A percentile compares a stretch with the other conserved stretches of the same genome.
Evolutionary conservation across 106 monocot species (phyloP).

Genomic region (Phalaenopsis equestris): DNA sequence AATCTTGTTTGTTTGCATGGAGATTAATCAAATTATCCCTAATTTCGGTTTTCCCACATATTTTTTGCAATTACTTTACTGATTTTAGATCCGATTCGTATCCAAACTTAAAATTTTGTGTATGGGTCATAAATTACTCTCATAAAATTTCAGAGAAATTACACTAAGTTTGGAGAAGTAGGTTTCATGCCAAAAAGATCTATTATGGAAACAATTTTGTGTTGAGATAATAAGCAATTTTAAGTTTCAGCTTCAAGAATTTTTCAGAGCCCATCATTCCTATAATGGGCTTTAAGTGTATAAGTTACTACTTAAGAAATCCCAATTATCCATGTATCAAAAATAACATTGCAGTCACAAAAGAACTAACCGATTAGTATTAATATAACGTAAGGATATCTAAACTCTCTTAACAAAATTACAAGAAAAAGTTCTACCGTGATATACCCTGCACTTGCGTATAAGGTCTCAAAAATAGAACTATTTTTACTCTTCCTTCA

Average conservation of each 20-base stretch:
- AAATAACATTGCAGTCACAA: background rate
- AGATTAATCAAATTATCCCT: too few species aligned
- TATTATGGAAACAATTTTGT: too few species aligned
- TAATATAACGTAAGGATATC: too few species aligned
- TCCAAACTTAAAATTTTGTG: background rate
- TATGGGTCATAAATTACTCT: background rate
- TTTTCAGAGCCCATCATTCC: background rate
- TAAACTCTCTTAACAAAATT: background rate
- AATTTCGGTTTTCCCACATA: too few species aligned
- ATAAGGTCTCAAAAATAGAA: too few species aligned
- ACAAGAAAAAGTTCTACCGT: background rate
- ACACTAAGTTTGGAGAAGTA: background rate
- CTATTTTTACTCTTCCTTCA: background rate
- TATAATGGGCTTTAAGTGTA: background rate
- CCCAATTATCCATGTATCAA: background rate
- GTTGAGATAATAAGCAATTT: background rate
- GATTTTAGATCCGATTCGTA: too few species aligned
- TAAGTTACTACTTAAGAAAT: background rate
- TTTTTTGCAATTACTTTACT: too few species aligned
- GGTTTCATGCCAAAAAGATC: background rate
- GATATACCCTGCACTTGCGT: background rate
- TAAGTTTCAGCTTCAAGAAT: background rate
- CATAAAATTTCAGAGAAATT: background rate
- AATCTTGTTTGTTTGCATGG: too few species aligned
- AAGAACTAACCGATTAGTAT: too few species aligned